Conservation (phyloP, 805 yeast genomes). For the Priceomyces melissophilus region DNA sequence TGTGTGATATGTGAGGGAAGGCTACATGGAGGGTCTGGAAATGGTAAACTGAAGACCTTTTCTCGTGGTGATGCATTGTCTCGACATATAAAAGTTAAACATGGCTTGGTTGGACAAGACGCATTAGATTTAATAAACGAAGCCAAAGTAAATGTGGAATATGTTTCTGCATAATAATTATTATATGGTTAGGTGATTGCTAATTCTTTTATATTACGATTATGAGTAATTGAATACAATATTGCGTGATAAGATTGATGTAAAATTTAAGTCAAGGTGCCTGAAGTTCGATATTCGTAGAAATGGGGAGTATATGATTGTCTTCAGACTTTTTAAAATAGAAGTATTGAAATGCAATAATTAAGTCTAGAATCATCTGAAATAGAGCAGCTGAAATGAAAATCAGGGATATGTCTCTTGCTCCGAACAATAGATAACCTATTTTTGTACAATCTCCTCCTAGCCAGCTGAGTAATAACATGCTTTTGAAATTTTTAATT, state of each 20-base stretch:
- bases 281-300: conserved; percentile 3
- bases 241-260: background rate
- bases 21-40: conserved; percentile 45
- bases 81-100: conserved; percentile 70
- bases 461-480: conserved; percentile 78
- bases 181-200: conserved; percentile 3
- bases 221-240: background rate
- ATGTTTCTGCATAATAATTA: conserved; percentile 23
- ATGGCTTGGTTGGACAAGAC: conserved; percentile 62
- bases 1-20: conserved; percentile 47
- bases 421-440: conserved; percentile 70
- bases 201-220: conserved; percentile 5
- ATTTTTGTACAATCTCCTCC: conserved; percentile 84
- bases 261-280: background rate
- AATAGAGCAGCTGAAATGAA: conserved; percentile 71
- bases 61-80: conserved; percentile 46
- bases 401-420: conserved; percentile 60
- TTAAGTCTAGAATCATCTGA: conserved; percentile 72
- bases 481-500: conserved; percentile 73
- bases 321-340: conserved; percentile 44
- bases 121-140: conserved; percentile 69
- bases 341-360: conserved; percentile 70
- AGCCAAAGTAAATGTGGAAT: conserved; percentile 78
- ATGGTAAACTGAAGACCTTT: conserved; percentile 47
- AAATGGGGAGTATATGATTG: background rate